phyloP scores from a whole-genome alignment of 768 basidiomycete species.

The Suillus ampliporus region DNA sequence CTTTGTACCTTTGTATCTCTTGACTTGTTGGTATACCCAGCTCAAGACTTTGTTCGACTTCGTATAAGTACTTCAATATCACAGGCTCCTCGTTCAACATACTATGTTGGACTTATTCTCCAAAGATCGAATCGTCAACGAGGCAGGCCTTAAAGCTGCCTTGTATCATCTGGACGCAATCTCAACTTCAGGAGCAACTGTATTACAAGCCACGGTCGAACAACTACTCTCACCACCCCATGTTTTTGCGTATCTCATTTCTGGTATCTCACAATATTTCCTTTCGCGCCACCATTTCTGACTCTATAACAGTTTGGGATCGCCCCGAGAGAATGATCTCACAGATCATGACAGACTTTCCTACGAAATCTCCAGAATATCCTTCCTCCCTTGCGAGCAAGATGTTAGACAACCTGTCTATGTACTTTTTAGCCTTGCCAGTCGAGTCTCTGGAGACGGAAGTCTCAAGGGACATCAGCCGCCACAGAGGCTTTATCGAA shows the following conservation, averaged over 20 bases:
- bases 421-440: constrained; percentile 30
- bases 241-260: constrained; percentile 38
- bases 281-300: neutral
- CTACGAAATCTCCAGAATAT: constrained; percentile 28
- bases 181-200: constrained; percentile 26
- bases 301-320: constrained; percentile 19
- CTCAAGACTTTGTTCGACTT: neutral
- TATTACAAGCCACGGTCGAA: constrained; percentile 30
- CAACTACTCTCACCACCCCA: constrained; percentile 31
- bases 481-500: constrained; percentile 29
- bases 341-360: constrained; percentile 42
- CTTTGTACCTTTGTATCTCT: neutral
- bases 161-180: constrained; percentile 27
- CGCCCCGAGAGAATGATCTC: constrained; percentile 18
- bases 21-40: neutral
- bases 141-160: constrained; percentile 25
- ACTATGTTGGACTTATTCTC: constrained; percentile 5
- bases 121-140: constrained; percentile 19
- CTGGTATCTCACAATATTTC: constrained; percentile 22
- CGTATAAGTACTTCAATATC: neutral
- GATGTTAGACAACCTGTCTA: constrained; percentile 34
- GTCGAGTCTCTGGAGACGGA: constrained; percentile 19
- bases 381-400: constrained; percentile 22
- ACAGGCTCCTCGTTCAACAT: neutral
- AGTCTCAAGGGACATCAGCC: constrained; percentile 18